Evolutionary conservation across 208 protist species (phyloP).

Genomic region (Leishmania arabica): DNA sequence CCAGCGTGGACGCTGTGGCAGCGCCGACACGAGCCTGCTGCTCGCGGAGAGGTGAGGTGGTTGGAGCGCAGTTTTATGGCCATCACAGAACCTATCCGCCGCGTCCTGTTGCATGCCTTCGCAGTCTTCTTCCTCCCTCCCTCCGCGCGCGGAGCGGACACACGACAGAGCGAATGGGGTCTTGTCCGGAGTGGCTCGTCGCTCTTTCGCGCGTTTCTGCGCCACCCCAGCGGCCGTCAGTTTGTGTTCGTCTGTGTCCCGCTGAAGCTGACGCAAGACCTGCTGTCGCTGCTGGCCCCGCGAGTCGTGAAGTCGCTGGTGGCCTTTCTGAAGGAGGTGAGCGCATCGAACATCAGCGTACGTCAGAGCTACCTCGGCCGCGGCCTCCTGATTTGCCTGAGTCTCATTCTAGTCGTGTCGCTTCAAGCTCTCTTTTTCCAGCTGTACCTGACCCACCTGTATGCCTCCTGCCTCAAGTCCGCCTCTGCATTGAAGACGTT

Average conservation of each 20-base stretch:
- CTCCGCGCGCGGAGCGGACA: background rate
- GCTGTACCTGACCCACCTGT: constrained; percentile 68
- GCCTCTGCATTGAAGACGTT: constrained; percentile 59
- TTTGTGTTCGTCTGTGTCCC: constrained; percentile 69
- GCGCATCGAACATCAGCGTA: constrained; percentile 17
- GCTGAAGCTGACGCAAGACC: constrained; percentile 61
- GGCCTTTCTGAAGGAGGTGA: constrained; percentile 53
- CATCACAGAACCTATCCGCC: constrained; percentile 43
- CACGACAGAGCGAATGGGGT: background rate
- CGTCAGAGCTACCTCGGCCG: constrained; percentile 34
- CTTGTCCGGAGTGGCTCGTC: constrained; percentile 1
- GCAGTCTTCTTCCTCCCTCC: constrained; percentile 46
- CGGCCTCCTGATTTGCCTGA: constrained; percentile 48
- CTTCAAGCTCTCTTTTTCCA: constrained; percentile 69
- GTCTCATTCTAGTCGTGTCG: constrained; percentile 48
- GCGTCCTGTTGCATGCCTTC: constrained; percentile 37
- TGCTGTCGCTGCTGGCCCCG: constrained; percentile 48
- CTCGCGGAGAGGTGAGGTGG: constrained; percentile 15
- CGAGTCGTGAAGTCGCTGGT: constrained; percentile 54
- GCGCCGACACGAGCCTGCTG: constrained; percentile 29
- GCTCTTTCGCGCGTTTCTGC: constrained; percentile 69
- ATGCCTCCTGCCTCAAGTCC: constrained; percentile 56
- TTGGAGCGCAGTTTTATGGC: constrained; percentile 29
- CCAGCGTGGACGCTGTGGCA: constrained; percentile 59
- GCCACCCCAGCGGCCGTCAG: constrained; percentile 60